These are phyloP conservation scores for Cladophialophora psammophila DNA, from an alignment of 2,329 filamentous ascomycete species.

Conservation along the genomic window DNA sequence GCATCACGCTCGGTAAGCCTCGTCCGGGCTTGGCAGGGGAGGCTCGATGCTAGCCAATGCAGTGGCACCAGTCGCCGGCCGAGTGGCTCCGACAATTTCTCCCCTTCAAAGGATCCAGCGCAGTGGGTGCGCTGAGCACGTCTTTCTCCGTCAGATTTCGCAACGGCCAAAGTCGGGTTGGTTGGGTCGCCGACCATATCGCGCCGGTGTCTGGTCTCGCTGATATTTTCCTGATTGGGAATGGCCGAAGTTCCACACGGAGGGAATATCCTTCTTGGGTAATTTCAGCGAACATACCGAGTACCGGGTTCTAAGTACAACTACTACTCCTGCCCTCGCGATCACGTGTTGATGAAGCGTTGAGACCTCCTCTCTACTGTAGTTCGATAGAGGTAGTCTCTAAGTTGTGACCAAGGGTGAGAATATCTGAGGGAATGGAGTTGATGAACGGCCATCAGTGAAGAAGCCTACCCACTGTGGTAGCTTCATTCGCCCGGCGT, in stretches of 20 bases:
- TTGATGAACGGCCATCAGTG: no score
- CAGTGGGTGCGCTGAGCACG: not conserved
- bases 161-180: not conserved
- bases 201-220: not conserved
- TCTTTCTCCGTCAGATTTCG: conserved; percentile 8
- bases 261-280: not conserved
- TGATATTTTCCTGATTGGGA: not conserved
- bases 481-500: no score
- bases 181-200: not conserved
- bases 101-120: not conserved
- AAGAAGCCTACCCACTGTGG: no score
- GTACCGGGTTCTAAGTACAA: no score
- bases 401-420: not conserved
- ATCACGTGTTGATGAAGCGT: not conserved
- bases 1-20: conserved; percentile 2
- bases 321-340: not conserved
- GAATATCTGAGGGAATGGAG: no score
- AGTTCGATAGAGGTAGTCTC: no score
- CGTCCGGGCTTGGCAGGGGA: conserved; percentile 19
- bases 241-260: not conserved
- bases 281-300: not conserved
- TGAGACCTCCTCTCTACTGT: not conserved
- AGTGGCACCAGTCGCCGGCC: not conserved
- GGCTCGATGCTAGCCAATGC: not conserved
- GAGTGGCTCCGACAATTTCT: conserved; percentile 1